phyloP scores from a whole-genome alignment of 2,329 filamentous ascomycete species.

The Verticillium zaregamsianum region DNA sequence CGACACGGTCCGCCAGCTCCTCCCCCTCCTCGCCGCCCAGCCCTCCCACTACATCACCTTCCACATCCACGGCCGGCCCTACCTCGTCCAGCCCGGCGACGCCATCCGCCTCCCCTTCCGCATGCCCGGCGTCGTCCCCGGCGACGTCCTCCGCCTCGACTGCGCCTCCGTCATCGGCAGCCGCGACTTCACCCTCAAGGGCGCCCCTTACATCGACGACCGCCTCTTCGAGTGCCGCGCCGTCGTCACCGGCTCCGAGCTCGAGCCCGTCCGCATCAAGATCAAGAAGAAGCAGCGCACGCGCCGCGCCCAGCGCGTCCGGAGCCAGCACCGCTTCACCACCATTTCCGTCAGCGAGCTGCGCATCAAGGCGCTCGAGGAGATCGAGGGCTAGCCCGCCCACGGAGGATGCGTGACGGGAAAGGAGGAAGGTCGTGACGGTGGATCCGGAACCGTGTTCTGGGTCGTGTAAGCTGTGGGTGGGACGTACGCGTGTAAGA shows the following conservation, averaged over 20 bases:
- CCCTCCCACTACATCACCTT: conserved; percentile 73
- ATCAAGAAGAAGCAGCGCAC: conserved; percentile 79
- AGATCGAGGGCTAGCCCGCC: conserved; percentile 24
- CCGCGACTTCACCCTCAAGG: conserved; percentile 85
- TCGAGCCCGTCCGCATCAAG: conserved; percentile 71
- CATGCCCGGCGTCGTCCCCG: conserved; percentile 71
- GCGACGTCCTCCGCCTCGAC: conserved; percentile 84
- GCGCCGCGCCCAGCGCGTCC: conserved; percentile 68
- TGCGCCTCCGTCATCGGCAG: conserved; percentile 78
- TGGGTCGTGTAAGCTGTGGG: neutral
- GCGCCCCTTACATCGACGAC: conserved; percentile 77
- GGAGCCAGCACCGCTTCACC: conserved; percentile 89
- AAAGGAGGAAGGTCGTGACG: neutral
- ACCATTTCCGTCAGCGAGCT: conserved; percentile 81
- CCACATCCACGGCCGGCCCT: conserved; percentile 75
- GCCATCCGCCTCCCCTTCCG: conserved; percentile 72
- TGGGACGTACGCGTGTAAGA: neutral
- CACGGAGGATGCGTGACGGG: no score
- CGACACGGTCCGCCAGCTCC: conserved; percentile 54
- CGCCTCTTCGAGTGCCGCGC: conserved; percentile 80
- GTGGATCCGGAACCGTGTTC: neutral
- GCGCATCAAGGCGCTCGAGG: conserved; percentile 50
- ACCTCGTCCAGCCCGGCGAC: conserved; percentile 75
- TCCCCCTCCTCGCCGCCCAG: conserved; percentile 70
- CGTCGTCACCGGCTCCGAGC: conserved; percentile 78